phyloP scores from a whole-genome alignment of 352 stramenopile genomes.

The Blastocystis sp. region DNA sequence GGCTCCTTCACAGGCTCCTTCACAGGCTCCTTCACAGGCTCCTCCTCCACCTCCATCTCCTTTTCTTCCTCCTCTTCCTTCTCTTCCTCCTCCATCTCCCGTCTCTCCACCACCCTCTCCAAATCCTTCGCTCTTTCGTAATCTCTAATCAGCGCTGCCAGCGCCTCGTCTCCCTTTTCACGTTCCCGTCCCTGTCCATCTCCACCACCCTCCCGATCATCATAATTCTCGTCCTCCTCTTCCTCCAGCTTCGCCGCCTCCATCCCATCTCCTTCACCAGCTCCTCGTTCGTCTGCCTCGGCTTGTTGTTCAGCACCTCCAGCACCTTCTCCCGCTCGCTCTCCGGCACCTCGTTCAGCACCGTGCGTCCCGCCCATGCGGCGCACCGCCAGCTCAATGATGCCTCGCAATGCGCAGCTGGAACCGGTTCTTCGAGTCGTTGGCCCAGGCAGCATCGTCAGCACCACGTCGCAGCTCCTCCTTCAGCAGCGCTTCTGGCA shows the following conservation, averaged over 20 bases:
- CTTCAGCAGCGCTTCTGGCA: conserved; percentile 38
- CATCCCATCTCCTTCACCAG: background rate
- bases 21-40: conserved; percentile 22
- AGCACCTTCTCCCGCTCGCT: conserved; percentile 38
- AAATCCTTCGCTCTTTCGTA: conserved; percentile 13
- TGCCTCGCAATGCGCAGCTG: conserved; percentile 68
- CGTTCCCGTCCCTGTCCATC: conserved; percentile 26
- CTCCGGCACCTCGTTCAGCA: conserved; percentile 18
- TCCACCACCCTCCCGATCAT: conserved; percentile 52
- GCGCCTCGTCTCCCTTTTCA: conserved; percentile 1
- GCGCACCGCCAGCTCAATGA: conserved; percentile 69
- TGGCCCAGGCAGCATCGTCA: conserved; percentile 65
- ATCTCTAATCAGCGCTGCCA: no score
- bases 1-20: conserved; percentile 12
- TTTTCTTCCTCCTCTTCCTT: conserved; percentile 23
- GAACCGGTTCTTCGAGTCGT: conserved; percentile 69
- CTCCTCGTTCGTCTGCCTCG: background rate
- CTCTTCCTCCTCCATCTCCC: conserved; percentile 17
- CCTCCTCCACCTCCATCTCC: background rate
- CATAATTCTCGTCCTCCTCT: background rate
- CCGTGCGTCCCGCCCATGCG: conserved; percentile 46
- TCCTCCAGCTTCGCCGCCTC: background rate
- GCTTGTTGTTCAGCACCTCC: conserved; percentile 47
- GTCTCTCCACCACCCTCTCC: conserved; percentile 18
- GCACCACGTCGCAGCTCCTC: conserved; percentile 47